A percentile compares a stretch with the other conserved stretches of the same genome.
Evolutionary conservation across 169 alveolate species (phyloP).

Genomic region (Amoebophrya sp.): DNA sequence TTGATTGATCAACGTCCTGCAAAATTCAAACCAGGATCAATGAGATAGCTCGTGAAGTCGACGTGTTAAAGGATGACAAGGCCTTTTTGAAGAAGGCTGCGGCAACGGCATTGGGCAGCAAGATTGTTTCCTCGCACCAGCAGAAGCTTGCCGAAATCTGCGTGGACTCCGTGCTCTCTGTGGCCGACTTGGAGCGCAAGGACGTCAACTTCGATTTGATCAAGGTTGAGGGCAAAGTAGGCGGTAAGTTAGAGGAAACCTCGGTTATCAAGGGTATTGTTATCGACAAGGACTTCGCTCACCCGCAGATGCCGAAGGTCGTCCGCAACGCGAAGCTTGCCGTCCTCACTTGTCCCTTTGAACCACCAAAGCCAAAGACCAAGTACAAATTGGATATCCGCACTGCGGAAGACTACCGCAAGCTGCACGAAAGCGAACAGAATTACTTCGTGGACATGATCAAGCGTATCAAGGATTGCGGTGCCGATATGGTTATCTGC

Average conservation of each 20-base stretch:
- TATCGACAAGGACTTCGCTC: constrained; percentile 95
- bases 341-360: constrained; percentile 98
- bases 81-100: constrained; percentile 74
- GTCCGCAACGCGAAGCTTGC: constrained; percentile 91
- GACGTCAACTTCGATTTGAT: constrained; percentile 98
- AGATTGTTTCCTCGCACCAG: constrained; percentile 61
- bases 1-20: neutral
- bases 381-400: constrained; percentile 96
- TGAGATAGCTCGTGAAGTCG: constrained; percentile 92
- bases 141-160: constrained; percentile 79
- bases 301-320: constrained; percentile 91
- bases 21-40: constrained; percentile 14
- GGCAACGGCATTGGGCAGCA: constrained; percentile 90
- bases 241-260: constrained; percentile 85
- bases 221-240: constrained; percentile 92
- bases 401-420: constrained; percentile 90
- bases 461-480: neutral
- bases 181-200: constrained; percentile 90
- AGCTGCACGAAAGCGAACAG: constrained; percentile 84
- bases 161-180: constrained; percentile 94
- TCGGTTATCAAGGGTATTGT: constrained; percentile 81
- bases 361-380: constrained; percentile 93
- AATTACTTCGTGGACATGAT: constrained; percentile 57
- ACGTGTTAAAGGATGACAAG: constrained; percentile 64
- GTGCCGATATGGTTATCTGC: constrained; percentile 74